Evolutionary conservation across 2,329 filamentous ascomycete species (phyloP).

Genomic region (Ophiostoma himal-ulmi): DNA sequence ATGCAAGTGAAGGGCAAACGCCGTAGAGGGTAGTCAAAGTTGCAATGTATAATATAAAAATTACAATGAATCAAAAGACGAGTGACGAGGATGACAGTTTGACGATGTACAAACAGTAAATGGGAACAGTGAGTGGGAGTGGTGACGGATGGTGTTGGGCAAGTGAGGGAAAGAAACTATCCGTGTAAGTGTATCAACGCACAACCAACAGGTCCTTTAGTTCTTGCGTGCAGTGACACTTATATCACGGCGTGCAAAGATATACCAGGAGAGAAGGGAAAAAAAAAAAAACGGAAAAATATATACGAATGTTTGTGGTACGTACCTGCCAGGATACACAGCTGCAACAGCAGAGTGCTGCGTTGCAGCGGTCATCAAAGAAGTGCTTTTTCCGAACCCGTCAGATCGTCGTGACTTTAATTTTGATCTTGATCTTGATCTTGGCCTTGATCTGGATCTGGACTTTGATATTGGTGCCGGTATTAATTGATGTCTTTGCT

Average conservation of each 20-base stretch:
- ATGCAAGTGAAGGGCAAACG: not conserved
- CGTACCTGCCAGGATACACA: not conserved
- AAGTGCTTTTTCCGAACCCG: not conserved
- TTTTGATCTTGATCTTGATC: not conserved
- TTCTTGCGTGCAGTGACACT: not conserved
- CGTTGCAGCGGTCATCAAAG: not conserved
- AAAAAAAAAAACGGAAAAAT: not conserved
- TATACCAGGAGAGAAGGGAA: not conserved
- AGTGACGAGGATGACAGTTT: not conserved
- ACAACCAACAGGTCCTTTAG: not conserved
- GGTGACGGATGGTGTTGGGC: not conserved
- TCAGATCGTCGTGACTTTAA: not conserved
- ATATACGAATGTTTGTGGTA: not conserved
- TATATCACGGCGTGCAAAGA: not conserved
- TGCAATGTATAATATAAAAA: not conserved
- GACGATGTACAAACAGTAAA: not conserved
- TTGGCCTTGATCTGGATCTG: not conserved
- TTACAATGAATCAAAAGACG: not conserved
- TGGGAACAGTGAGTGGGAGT: not conserved
- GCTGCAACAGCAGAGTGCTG: conserved; percentile 9
- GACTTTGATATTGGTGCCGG: not conserved
- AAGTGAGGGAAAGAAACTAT: not conserved
- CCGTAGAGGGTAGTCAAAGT: not conserved
- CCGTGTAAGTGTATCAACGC: conserved; percentile 1
- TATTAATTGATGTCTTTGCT: not conserved